Evolutionary conservation across 106 monocot species (phyloP).

Genomic region (Dioscorea zingiberensis): DNA sequence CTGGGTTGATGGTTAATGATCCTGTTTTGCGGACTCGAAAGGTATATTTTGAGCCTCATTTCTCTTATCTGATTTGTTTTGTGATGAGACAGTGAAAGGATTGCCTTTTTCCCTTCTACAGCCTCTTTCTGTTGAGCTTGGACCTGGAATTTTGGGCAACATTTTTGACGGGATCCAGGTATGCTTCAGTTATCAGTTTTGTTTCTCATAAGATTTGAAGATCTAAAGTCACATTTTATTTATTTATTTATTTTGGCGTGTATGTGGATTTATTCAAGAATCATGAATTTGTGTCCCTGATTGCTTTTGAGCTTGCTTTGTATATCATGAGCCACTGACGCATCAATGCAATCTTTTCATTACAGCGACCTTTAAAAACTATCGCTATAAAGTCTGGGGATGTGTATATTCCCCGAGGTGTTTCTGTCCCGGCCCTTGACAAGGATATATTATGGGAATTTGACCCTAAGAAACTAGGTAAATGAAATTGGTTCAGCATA

Average conservation of each 20-base stretch:
- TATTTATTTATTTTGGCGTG: too few species aligned
- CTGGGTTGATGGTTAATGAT: constrained; percentile 94
- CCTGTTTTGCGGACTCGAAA: constrained; percentile 92
- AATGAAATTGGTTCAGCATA: too few species aligned
- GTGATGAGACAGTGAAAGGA: too few species aligned
- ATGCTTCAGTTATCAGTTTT: neutral
- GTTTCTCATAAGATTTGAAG: too few species aligned
- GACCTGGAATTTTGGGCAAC: constrained; percentile 98
- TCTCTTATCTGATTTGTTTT: neutral
- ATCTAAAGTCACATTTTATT: too few species aligned
- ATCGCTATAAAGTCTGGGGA: constrained; percentile 96
- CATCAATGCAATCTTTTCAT: neutral
- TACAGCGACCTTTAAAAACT: constrained; percentile 84
- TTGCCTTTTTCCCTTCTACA: constrained; percentile 15
- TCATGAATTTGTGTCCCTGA: too few species aligned
- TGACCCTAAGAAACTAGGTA: constrained; percentile 84
- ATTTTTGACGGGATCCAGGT: constrained; percentile 99
- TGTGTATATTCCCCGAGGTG: constrained; percentile 98
- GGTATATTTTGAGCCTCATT: constrained; percentile 27
- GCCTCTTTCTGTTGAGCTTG: constrained; percentile 98
- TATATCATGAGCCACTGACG: too few species aligned
- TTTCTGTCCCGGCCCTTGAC: constrained; percentile 94
- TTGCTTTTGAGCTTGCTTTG: too few species aligned
- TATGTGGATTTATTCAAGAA: too few species aligned
- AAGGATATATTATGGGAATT: constrained; percentile 93